These are phyloP conservation scores for Calonectria pseudoturangicola DNA, from an alignment of 2,329 filamentous ascomycete genomes.

Conservation along the genomic window DNA sequence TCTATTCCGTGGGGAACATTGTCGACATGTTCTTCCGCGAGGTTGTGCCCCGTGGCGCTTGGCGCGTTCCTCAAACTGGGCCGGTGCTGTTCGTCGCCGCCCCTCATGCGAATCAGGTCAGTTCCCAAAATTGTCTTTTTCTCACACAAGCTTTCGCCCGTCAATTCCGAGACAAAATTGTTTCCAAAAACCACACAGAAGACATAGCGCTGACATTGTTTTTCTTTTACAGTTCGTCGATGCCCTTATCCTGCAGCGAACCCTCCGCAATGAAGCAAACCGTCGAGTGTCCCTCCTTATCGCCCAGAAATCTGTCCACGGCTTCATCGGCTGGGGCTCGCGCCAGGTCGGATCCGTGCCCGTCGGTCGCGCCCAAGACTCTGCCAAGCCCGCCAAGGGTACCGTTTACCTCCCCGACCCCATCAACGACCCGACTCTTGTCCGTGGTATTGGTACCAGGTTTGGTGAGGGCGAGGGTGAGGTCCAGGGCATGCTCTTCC, in stretches of 20 bases:
- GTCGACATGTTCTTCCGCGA: conserved; percentile 99
- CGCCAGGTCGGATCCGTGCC: conserved; percentile 91
- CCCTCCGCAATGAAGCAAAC: conserved; percentile 88
- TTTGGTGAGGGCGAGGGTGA: conserved; percentile 85
- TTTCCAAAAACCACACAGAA: neutral
- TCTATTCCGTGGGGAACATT: conserved; percentile 86
- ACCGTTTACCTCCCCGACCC: conserved; percentile 93
- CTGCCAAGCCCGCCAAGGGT: conserved; percentile 85
- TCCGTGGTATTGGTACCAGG: conserved; percentile 86
- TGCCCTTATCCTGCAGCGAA: conserved; percentile 93
- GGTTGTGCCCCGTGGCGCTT: conserved; percentile 94
- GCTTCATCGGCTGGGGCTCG: conserved; percentile 93
- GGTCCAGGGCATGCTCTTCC: conserved; percentile 87
- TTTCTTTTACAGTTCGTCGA: conserved; percentile 86
- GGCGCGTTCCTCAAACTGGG: conserved; percentile 92
- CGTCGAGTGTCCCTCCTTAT: conserved; percentile 95
- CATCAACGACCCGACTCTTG: conserved; percentile 85
- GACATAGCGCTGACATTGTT: conserved; percentile 37
- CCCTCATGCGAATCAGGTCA: conserved; percentile 95
- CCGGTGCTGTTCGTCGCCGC: conserved; percentile 97
- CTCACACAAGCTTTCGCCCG: conserved; percentile 30
- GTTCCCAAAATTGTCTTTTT: conserved; percentile 50
- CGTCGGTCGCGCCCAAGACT: conserved; percentile 94
- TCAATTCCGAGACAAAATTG: conserved; percentile 10
- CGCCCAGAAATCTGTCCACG: conserved; percentile 94